Evolutionary conservation across 192 early-diverging fungal genomes (phyloP).

Genomic region (Bifiguratus adelaidae): DNA sequence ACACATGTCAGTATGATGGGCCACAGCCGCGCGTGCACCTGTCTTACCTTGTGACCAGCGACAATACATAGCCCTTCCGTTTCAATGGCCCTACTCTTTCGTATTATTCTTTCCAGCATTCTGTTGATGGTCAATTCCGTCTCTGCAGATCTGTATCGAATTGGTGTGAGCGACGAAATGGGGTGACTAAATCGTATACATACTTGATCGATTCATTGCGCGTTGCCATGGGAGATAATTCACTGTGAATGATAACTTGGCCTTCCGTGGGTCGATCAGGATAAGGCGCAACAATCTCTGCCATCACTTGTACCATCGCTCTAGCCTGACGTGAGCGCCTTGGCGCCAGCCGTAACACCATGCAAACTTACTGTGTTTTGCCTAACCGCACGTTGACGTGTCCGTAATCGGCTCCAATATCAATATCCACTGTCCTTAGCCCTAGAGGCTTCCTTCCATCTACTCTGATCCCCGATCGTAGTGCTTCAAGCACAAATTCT

Average conservation of each 20-base stretch:
- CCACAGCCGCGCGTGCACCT: too few species aligned
- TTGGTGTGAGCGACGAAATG: not conserved
- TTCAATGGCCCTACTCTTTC: conserved; percentile 79
- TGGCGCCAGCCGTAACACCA: not conserved
- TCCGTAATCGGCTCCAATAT: conserved; percentile 60
- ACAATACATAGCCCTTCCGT: conserved; percentile 95
- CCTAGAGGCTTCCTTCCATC: conserved; percentile 75
- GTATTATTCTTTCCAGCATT: conserved; percentile 81
- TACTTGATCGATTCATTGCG: conserved; percentile 65
- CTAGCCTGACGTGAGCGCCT: too few species aligned
- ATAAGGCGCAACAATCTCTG: conserved; percentile 56
- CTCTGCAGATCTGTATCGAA: conserved; percentile 44
- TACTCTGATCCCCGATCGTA: conserved; percentile 55
- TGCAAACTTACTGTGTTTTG: conserved; percentile 47
- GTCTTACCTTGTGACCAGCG: conserved; percentile 81
- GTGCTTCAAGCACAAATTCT: conserved; percentile 61
- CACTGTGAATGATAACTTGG: conserved; percentile 72
- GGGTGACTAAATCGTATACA: not conserved
- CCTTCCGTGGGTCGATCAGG: conserved; percentile 83
- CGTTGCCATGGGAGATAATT: conserved; percentile 81
- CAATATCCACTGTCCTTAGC: conserved; percentile 53
- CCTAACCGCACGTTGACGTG: conserved; percentile 73
- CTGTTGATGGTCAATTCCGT: conserved; percentile 80
- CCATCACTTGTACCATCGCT: conserved; percentile 58
- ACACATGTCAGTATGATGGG: too few species aligned